Evolutionary conservation across 257 asterid genomes (phyloP), one percentile per base, ranked within the genome.

Genomic region (Fraxinus americana): DNA sequence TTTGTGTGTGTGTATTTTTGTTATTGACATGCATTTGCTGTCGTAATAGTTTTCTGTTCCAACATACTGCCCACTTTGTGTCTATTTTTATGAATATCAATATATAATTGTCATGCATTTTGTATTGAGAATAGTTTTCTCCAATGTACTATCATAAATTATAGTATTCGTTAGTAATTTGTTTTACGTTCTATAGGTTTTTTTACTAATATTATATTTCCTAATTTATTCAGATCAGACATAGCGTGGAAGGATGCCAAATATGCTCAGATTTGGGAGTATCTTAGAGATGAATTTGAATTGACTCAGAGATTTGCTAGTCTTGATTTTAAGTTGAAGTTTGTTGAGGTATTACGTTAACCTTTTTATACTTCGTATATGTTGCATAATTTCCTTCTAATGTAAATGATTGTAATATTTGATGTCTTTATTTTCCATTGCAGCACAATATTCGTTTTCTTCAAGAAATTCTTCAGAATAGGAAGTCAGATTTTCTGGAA

Each of bases 191-290:
- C 57, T 48, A 48, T 48, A 48, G 5, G n/a, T 4, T 14, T 21
- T 27, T 8, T 32, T n/a, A 9, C 67, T 32, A 1, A 59, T 45
- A 19, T 65, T 23, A 17, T 9, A 66, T 67, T 34, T 77, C 41
- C 36, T 63, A 63, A 14, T 29, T 70, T 70, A 69, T 77, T 69
- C 87, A 89, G 94, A 81, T 89, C 94, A 0, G 94, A 89, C 66
- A 89, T 89, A 75, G 99, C 98, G 1, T 95, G 99, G 99, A 95
- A 91, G 85, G 94, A 95, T 87, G 99, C 99, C 2, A 95, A 95
- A 78, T 93, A 90, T 84, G 99, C 99, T 75, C 97, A 95, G 83
- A 95, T 95, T 21, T 95, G 99, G 99, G 99, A 95, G 87, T 95
- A 89, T 87, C 97, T 95, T 36, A 88, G 99, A 63, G 99, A 95